Evolutionary conservation across 139 green algal genomes (phyloP).

Genomic region (Chlorella sp.): DNA sequence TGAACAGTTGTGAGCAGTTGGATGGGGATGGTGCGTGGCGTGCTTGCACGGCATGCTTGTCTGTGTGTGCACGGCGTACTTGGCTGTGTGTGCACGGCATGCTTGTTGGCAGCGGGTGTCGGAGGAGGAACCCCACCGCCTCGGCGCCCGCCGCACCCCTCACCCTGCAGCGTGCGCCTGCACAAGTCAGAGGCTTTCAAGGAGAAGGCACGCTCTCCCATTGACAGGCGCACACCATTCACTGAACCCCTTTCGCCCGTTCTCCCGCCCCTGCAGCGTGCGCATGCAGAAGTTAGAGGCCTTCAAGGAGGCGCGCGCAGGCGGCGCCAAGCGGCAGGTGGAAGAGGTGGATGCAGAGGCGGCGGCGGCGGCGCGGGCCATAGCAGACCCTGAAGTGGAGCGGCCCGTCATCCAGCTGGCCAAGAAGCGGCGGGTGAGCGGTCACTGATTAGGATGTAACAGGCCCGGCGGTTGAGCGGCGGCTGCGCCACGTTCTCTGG

Average conservation of each 20-base stretch:
- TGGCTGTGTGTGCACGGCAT: neutral
- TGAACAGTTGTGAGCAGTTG: conserved; percentile 41
- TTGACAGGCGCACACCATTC: neutral
- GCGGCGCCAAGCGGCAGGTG: neutral
- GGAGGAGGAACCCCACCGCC: no score
- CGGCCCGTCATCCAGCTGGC: conserved; percentile 26
- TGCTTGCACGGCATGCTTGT: neutral
- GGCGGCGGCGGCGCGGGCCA: neutral
- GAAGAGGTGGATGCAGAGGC: conserved; percentile 19
- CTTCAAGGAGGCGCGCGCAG: neutral
- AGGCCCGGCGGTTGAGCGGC: no score
- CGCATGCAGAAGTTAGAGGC: conserved; percentile 38
- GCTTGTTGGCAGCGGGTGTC: no score
- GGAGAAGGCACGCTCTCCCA: no score
- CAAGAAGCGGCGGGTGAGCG: conserved; percentile 34
- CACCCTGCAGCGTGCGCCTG: neutral
- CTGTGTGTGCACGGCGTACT: neutral
- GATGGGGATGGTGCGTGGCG: neutral
- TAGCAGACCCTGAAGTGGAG: conserved; percentile 26
- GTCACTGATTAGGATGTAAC: no score
- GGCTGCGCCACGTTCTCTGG: no score
- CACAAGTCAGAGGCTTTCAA: no score
- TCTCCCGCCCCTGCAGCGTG: conserved; percentile 14
- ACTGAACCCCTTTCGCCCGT: neutral
- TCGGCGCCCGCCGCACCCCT: no score